Percentiles rank a stretch among this genome's conserved stretches.
Evolutionary conservation across 805 yeast genomes (phyloP).

Genomic region (Zygoascus flipseniorum): DNA sequence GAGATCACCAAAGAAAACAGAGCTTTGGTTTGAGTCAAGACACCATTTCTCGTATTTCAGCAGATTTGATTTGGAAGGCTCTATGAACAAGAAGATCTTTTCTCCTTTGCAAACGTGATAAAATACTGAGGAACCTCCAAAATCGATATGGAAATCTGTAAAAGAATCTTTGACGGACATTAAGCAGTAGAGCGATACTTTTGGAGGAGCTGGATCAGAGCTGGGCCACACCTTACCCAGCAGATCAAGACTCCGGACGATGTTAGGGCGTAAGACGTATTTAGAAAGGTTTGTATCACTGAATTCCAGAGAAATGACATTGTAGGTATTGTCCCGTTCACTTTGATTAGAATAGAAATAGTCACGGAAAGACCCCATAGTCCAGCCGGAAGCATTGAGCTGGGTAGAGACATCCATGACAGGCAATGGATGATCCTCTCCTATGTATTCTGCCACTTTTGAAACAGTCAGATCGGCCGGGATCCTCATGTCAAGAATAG

Average conservation of each 20-base stretch:
- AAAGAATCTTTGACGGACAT: constrained; percentile 77
- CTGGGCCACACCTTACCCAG: constrained; percentile 60
- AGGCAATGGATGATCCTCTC: constrained; percentile 55
- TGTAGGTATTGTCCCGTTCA: constrained; percentile 57
- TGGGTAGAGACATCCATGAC: constrained; percentile 90
- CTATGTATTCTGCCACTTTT: constrained; percentile 49
- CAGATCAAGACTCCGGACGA: constrained; percentile 58
- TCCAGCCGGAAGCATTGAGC: constrained; percentile 52
- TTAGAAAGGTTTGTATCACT: constrained; percentile 47
- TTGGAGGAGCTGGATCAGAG: constrained; percentile 22
- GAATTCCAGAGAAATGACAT: constrained; percentile 77
- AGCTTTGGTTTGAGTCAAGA: constrained; percentile 49
- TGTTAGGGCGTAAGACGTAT: constrained; percentile 50
- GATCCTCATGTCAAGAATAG: constrained; percentile 39
- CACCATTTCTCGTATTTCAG: constrained; percentile 67
- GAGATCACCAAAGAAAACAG: constrained; percentile 56
- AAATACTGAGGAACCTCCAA: constrained; percentile 88
- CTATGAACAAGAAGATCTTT: constrained; percentile 68
- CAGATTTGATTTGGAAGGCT: constrained; percentile 63
- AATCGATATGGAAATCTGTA: constrained; percentile 88
- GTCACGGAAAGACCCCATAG: constrained; percentile 61
- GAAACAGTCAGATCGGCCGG: constrained; percentile 51
- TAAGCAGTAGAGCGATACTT: constrained; percentile 60
- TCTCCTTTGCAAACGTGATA: constrained; percentile 72
- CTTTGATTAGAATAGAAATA: constrained; percentile 44